Evolutionary conservation across 1,284 basidiomycete species (phyloP).

Genomic region (Golubevia pallescens): DNA sequence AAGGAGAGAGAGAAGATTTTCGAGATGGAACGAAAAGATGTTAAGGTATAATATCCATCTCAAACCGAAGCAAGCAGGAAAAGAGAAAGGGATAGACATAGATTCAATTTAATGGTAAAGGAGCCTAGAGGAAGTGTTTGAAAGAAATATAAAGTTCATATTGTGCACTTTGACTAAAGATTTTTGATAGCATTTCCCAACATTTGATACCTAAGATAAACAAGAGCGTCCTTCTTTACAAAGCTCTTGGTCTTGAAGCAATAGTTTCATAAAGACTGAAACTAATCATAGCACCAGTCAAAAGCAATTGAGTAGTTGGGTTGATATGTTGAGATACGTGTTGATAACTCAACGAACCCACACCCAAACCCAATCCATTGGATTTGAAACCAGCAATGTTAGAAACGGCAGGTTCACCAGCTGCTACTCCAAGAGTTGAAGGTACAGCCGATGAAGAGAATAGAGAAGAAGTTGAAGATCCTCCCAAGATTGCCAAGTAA

Average conservation of each 20-base stretch:
- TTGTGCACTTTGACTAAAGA: too few relatives aligned
- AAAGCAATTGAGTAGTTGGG: conserved; percentile 33
- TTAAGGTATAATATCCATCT: too few relatives aligned
- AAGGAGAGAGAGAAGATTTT: too few relatives aligned
- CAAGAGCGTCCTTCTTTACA: too few relatives aligned
- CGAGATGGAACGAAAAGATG: too few relatives aligned
- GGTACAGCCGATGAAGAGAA: conserved; percentile 20
- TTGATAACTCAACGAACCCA: conserved; percentile 26
- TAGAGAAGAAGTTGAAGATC: conserved; percentile 22
- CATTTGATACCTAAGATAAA: too few relatives aligned
- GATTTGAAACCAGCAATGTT: conserved; percentile 14
- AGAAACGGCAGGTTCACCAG: conserved; percentile 23
- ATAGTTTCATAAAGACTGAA: conserved; percentile 40
- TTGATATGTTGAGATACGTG: conserved; percentile 29
- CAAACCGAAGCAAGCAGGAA: too few relatives aligned
- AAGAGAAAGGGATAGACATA: too few relatives aligned
- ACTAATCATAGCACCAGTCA: conserved; percentile 28
- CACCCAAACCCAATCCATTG: conserved; percentile 2
- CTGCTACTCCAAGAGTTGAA: conserved; percentile 31
- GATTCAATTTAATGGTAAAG: too few relatives aligned
- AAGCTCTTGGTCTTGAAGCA: conserved; percentile 27
- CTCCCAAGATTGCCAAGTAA: conserved; percentile 26
- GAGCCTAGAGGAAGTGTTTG: too few relatives aligned
- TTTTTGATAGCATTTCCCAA: too few relatives aligned
- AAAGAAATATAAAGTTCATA: too few relatives aligned